Percentiles rank a stretch among this genome's conserved stretches.
Conservation (phyloP, 2,329 filamentous ascomycete genomes). For the Aspergillus novoparasiticus region DNA sequence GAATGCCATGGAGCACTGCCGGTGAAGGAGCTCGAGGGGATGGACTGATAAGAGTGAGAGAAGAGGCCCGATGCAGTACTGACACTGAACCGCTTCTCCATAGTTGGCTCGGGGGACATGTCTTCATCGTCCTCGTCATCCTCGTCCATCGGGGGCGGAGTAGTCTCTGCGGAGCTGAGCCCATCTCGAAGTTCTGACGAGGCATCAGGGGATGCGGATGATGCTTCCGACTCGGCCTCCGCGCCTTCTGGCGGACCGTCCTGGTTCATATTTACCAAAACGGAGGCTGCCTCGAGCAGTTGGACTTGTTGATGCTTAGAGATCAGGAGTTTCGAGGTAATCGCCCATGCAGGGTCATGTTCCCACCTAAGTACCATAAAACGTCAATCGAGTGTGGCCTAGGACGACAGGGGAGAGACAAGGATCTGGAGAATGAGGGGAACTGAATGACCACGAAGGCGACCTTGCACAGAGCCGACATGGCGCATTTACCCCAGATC, state of each 20-base stretch:
- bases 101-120: conserved; percentile 53
- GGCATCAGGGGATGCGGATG: conserved; percentile 77
- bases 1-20: conserved; percentile 54
- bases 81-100: conserved; percentile 60
- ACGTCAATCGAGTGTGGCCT: conserved; percentile 43
- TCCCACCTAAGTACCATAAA: conserved; percentile 76
- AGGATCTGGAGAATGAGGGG: conserved; percentile 35
- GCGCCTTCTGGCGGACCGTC: conserved; percentile 66
- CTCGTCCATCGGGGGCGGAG: conserved; percentile 79
- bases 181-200: conserved; percentile 75
- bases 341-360: conserved; percentile 96
- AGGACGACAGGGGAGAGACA: conserved; percentile 26
- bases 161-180: conserved; percentile 87
- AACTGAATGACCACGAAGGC: conserved; percentile 40
- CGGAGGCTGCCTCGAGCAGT: conserved; percentile 93
- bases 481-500: conserved; percentile 43
- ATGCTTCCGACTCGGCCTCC: conserved; percentile 74
- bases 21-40: conserved; percentile 59
- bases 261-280: conserved; percentile 85
- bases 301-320: conserved; percentile 99
- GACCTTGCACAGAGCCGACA: conserved; percentile 43
- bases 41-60: conserved; percentile 81
- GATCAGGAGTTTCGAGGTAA: conserved; percentile 95
- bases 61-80: conserved; percentile 49
- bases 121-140: conserved; percentile 39